phyloP scores from a whole-genome alignment of 371 early-diverging fungal genomes.

The Ordospora colligata region DNA sequence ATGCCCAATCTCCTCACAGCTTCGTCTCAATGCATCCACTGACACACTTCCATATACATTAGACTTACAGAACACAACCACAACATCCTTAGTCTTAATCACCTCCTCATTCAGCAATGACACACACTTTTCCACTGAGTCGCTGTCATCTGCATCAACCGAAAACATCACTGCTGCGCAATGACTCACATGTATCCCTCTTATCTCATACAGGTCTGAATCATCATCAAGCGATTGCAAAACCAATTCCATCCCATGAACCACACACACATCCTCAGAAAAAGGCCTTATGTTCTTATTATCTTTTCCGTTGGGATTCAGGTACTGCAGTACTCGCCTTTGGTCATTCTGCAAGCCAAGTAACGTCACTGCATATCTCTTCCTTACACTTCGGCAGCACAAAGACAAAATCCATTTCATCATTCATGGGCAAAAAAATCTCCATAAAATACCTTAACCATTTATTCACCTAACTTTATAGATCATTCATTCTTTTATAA shows the following conservation, averaged over 20 bases:
- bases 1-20: slow-evolving; percentile 3
- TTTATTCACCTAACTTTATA: not conserved
- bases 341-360: slow-evolving; percentile 18
- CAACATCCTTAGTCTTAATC: not conserved
- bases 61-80: slow-evolving; percentile 15
- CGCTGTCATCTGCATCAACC: slow-evolving; percentile 14
- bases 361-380: slow-evolving; percentile 3
- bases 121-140: not conserved
- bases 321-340: not conserved
- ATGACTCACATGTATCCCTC: not conserved
- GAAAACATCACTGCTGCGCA: slow-evolving; percentile 16
- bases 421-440: slow-evolving; percentile 9
- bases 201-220: slow-evolving; percentile 5
- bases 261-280: slow-evolving; percentile 6
- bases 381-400: not conserved
- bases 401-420: slow-evolving; percentile 9
- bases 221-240: slow-evolving; percentile 14
- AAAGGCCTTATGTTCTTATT: not conserved
- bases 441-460: not conserved
- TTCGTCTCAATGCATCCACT: not conserved
- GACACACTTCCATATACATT: slow-evolving; percentile 6
- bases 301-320: not conserved
- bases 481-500: not conserved
- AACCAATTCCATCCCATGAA: not conserved
- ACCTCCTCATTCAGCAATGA: not conserved